Evolutionary conservation across 495 filamentous ascomycete species (phyloP), one percentile per base, ranked within the genome.

Genomic region (Podospora sp.): DNA sequence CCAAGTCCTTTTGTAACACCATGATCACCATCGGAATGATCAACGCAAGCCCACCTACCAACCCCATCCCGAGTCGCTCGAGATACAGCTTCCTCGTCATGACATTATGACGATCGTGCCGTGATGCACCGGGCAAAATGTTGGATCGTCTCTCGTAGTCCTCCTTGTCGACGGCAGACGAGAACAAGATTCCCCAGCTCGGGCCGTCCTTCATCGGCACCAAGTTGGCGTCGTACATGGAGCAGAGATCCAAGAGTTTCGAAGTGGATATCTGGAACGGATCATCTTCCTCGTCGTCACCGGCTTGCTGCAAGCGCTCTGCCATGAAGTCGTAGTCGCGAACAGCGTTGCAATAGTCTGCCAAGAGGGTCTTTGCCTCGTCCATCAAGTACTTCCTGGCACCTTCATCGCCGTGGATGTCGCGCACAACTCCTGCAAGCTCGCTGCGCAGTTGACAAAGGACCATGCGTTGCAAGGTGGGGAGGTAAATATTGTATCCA

Each of bases 321-420:
- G 53, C 53, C 20, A 57, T 57, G 24, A 57, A 57, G 53, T 57
- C 53, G 53, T 57, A 57, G 53, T 57, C 53, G 20, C 53, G 53
- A 18, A 57, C 53, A 6, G 53, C 53, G 53, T 57, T 57, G 24
- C 53, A 57, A 24, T 57, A 57, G 2, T 57, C 53, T 2, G 53
- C 24, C 6, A 57, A 6, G 20, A 57, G 4, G 4, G 18, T 27
- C 24, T 22, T 57, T 24, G 53, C 53, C 18, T 57, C 20, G 20
- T 57, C 53, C 24, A 21, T 57, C 24, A 24, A 57, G 20, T 22
- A 2, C 53, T 26, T 57, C 24, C 14, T 22, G 2, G 53, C 53
- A 16, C 53, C 14, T 57, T 24, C 5, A 4, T 24, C 53, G 20
- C 20, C 24, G 20, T 57, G 14, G 1, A 57, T 21, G 20, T 57